Evolutionary conservation across 2,329 filamentous ascomycete genomes (phyloP), one percentile per base, ranked within the genome.

Genomic region (Diaporthe vaccinii): DNA sequence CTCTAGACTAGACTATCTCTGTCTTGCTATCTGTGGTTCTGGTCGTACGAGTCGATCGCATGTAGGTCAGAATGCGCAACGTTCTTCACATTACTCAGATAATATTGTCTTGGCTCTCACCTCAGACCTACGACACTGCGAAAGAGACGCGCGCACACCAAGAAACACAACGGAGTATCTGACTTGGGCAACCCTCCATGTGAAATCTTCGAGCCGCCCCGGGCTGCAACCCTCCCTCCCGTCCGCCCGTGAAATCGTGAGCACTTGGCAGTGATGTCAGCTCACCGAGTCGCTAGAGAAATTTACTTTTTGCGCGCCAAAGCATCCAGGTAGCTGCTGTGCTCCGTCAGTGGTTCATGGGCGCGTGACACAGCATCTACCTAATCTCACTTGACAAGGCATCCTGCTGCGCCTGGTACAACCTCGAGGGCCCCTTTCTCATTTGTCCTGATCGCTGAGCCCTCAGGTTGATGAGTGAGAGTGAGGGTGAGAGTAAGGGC

Each of bases 301-400:
- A 55, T 55, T 69, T 69, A 69, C 65, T 69, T 69, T 68, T 69
- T 69, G 65, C 34, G 28, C 46, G 65, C 65, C 49, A 69, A 69
- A 69, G 46, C 65, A 55, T 55, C 65, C 49, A 53, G 22, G 34
- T 17, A 25, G 41, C 65, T 41, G 34, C 22, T 31, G 62, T 51
- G 49, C 34, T 53, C 49, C 49, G 36, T 20, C 59, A 39, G 39
- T 62, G 59, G 59, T 10, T 44, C 25, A 15, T 41, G n/a, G 10
- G 49, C 65, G 49, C 49, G 65, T 69, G 65, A 55, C 65, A 69
- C 65, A 28, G 17, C 65, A 55, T 55, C 34, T 28, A 7, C 9
- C 49, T 69, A 34, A 69, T 69, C 65, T 69, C 65, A 69, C 65
- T 69, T 69, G 65, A 69, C 65, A 55, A 69, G 61, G 61, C 61